Evolutionary conservation across 768 basidiomycete species (phyloP).

Genomic region (Boletus patriciae): DNA sequence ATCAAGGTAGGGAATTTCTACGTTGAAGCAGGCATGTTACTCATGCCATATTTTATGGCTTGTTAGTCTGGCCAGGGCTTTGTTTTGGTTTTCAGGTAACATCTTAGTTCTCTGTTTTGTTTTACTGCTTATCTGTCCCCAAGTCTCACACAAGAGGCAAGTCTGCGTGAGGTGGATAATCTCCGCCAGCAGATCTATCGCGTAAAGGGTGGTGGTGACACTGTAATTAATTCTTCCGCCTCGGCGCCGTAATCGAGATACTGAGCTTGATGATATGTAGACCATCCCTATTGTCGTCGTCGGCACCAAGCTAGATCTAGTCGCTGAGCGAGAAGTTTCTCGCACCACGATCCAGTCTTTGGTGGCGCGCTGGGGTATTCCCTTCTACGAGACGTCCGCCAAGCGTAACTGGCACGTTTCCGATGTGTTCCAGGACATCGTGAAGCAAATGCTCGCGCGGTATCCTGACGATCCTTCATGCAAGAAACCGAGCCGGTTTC

Average conservation of each 20-base stretch:
- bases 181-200: constrained; percentile 80
- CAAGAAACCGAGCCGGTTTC: constrained; percentile 30
- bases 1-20: constrained; percentile 55
- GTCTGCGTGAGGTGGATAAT: constrained; percentile 74
- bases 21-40: neutral
- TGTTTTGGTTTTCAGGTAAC: constrained; percentile 79
- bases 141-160: constrained; percentile 81
- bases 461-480: constrained; percentile 51
- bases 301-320: constrained; percentile 82
- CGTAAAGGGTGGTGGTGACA: constrained; percentile 70
- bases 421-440: constrained; percentile 76
- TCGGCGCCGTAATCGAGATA: neutral
- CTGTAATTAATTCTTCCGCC: constrained; percentile 38
- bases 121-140: neutral
- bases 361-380: constrained; percentile 65
- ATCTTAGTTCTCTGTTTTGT: neutral
- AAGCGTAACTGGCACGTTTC: constrained; percentile 79
- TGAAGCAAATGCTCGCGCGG: constrained; percentile 68
- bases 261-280: constrained; percentile 33
- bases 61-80: constrained; percentile 69
- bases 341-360: constrained; percentile 61
- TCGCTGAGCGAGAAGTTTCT: constrained; percentile 77
- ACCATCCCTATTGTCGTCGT: constrained; percentile 80
- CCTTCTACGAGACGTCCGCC: constrained; percentile 86
- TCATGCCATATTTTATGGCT: neutral